Conservation (phyloP, 495 filamentous ascomycete species). For the Hypomontagnella submonticulosa region DNA sequence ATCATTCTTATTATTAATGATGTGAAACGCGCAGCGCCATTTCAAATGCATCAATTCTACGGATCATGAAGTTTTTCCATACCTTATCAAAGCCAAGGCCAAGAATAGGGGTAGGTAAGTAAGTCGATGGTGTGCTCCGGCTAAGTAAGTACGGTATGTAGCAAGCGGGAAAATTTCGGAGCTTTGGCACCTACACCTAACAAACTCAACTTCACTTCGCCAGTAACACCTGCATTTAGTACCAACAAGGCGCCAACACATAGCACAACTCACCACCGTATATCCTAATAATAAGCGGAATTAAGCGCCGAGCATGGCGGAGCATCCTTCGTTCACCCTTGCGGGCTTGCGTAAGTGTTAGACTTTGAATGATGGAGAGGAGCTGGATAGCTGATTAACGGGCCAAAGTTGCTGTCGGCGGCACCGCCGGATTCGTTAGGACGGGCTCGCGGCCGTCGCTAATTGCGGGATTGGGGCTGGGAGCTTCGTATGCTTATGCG, state of each 20-base stretch:
- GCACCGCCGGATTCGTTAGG: constrained; percentile 34
- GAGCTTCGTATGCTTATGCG: constrained; percentile 37
- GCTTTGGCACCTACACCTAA: background rate
- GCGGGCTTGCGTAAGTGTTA: constrained; percentile 37
- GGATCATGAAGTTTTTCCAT: no score
- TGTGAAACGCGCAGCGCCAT: no score
- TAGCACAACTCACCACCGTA: background rate
- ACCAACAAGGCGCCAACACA: background rate
- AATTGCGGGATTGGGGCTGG: constrained; percentile 37
- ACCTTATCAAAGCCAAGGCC: background rate
- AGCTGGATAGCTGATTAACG: constrained; percentile 1
- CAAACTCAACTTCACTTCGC: constrained; percentile 2
- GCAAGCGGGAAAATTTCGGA: constrained; percentile 36
- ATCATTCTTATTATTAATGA: no score
- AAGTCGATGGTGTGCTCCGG: background rate
- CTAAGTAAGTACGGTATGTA: background rate
- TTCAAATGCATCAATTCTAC: no score
- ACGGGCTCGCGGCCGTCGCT: constrained; percentile 35
- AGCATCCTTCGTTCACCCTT: constrained; percentile 43
- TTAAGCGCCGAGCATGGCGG: constrained; percentile 21
- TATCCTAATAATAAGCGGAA: background rate
- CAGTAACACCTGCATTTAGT: background rate
- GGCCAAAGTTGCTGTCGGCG: constrained; percentile 36
- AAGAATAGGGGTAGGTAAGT: background rate
- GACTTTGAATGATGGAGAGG: background rate